A percentile compares a stretch with the other conserved stretches of the same genome.
phyloP scores from a whole-genome alignment of 2,329 filamentous ascomycete species.

The Fusarium piperis region DNA sequence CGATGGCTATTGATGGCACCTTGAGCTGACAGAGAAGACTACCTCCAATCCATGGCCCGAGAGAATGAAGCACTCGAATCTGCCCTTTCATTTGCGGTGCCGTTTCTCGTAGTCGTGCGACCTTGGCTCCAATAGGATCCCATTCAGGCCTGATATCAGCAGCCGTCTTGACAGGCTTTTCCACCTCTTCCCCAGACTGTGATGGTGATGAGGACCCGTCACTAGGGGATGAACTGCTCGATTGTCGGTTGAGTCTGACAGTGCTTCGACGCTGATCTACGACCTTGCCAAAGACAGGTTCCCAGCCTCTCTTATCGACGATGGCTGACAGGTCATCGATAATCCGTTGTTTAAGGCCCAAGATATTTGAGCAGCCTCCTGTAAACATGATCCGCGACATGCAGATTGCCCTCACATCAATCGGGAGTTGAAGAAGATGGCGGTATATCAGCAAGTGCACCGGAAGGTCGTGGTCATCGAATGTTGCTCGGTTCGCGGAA shows the following conservation, averaged over 20 bases:
- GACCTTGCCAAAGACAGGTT: conserved; percentile 76
- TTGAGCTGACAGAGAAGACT: conserved; percentile 76
- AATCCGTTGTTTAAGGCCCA: conserved; percentile 81
- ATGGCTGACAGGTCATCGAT: conserved; percentile 77
- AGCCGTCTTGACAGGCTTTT: conserved; percentile 30
- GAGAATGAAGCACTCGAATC: conserved; percentile 72
- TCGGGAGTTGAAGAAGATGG: conserved; percentile 76
- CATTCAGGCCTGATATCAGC: conserved; percentile 39
- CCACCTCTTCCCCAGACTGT: conserved; percentile 38
- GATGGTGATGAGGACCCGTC: conserved; percentile 36
- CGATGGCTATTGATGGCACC: conserved; percentile 72
- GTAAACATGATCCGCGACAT: conserved; percentile 90
- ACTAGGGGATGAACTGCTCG: conserved; percentile 29
- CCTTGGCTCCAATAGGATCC: conserved; percentile 51
- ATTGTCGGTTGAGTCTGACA: conserved; percentile 51
- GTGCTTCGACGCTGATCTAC: conserved; percentile 64
- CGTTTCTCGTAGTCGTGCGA: conserved; percentile 47
- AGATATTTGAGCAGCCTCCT: conserved; percentile 80
- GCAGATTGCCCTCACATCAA: conserved; percentile 85
- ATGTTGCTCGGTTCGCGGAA: conserved; percentile 60
- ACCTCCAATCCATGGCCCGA: conserved; percentile 80
- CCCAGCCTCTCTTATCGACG: conserved; percentile 78
- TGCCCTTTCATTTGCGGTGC: conserved; percentile 63
- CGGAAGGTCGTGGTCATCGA: conserved; percentile 89
- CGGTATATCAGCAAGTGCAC: conserved; percentile 81